phyloP scores from a whole-genome alignment of 768 basidiomycete genomes.

The Cyathus striatus region DNA sequence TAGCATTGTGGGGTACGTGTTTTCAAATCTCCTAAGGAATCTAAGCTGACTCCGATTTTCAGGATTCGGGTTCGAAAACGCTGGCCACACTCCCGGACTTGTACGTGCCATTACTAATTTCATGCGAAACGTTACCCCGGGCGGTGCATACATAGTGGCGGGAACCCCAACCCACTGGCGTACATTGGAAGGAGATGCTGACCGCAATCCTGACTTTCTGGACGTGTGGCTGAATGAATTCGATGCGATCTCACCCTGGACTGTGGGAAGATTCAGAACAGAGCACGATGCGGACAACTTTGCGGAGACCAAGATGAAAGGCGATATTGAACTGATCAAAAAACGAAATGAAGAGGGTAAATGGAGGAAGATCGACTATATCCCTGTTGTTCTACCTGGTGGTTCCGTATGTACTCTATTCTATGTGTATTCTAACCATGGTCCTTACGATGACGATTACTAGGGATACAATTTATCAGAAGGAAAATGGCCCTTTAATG shows the following conservation, averaged over 20 bases:
- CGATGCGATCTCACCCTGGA: constrained; percentile 82
- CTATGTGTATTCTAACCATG: constrained; percentile 1
- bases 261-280: constrained; percentile 62
- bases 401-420: constrained; percentile 58
- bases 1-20: constrained; percentile 64
- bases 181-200: constrained; percentile 62
- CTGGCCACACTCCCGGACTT: constrained; percentile 56
- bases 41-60: constrained; percentile 3
- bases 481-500: constrained; percentile 71
- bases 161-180: constrained; percentile 76
- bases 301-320: constrained; percentile 55
- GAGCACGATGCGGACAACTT: constrained; percentile 61
- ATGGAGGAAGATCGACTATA: constrained; percentile 62
- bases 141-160: constrained; percentile 70
- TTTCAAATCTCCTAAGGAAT: constrained; percentile 1
- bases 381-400: constrained; percentile 81
- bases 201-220: constrained; percentile 59
- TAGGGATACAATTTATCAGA: constrained; percentile 70
- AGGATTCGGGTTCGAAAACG: constrained; percentile 68
- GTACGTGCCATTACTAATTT: constrained; percentile 50
- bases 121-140: constrained; percentile 59
- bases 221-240: constrained; percentile 73
- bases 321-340: constrained; percentile 57
- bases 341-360: constrained; percentile 35
- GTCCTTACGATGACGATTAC: constrained; percentile 1